Evolutionary conservation across 2,329 filamentous ascomycete species (phyloP).

Genomic region (Fonsecaea multimorphosa): DNA sequence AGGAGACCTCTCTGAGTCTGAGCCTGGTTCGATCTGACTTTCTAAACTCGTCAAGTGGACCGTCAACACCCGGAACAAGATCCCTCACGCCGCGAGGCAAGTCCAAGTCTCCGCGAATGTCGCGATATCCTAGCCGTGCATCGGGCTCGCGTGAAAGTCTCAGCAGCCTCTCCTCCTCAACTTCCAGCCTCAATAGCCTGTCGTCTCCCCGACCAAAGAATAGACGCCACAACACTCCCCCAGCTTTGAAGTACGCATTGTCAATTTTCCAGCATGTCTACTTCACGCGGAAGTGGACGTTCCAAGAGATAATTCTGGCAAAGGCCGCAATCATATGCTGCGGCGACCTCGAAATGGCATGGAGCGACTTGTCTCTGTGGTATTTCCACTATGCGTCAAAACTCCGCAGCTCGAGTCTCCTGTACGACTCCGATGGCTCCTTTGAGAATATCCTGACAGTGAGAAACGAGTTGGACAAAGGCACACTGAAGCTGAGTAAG

Average conservation of each 20-base stretch:
- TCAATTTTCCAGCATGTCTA: conserved; percentile 32
- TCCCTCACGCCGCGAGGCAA: conserved; percentile 7
- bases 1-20: conserved; percentile 29
- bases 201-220: conserved; percentile 18
- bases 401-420: conserved; percentile 26
- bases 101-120: conserved; percentile 16
- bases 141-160: conserved; percentile 26
- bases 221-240: conserved; percentile 20
- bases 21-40: conserved; percentile 34
- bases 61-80: conserved; percentile 12
- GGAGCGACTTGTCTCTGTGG: conserved; percentile 31
- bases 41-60: conserved; percentile 19
- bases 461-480: conserved; percentile 29
- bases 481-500: conserved; percentile 27
- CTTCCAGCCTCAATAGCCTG: conserved; percentile 22
- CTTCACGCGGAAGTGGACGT: conserved; percentile 32
- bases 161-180: conserved; percentile 18
- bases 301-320: conserved; percentile 31
- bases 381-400: conserved; percentile 35
- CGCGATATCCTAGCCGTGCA: conserved; percentile 22
- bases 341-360: conserved; percentile 32
- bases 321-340: conserved; percentile 34
- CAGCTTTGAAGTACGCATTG: conserved; percentile 25
- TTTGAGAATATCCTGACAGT: conserved; percentile 32
- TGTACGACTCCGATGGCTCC: conserved; percentile 32